A percentile compares a stretch with the other conserved stretches of the same genome.
Conservation (phyloP, 176 grass and related monocot species). For the Pontederia crassipes region DNA sequence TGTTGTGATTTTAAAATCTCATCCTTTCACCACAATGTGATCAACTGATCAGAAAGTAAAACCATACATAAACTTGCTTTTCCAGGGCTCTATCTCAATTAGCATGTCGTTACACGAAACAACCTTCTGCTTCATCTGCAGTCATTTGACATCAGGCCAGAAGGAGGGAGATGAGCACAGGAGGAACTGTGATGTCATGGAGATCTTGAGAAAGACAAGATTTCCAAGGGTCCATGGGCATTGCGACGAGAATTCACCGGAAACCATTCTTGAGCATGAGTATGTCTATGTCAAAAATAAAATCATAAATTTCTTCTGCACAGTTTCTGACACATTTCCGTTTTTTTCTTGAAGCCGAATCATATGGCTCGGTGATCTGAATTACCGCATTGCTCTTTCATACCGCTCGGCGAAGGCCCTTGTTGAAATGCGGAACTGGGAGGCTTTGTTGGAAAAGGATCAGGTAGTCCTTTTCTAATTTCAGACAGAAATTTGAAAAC, state of each 20-base stretch:
- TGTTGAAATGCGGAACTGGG: conserved; percentile 97
- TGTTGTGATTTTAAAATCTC: no score
- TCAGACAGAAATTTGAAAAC: neutral
- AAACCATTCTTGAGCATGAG: conserved; percentile 91
- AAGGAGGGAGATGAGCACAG: conserved; percentile 88
- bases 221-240: conserved; percentile 74
- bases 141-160: conserved; percentile 95
- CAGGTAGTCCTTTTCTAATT: conserved; percentile 43
- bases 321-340: neutral
- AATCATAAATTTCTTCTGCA: conserved; percentile 1
- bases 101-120: conserved; percentile 99
- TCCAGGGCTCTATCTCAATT: conserved; percentile 97
- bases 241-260: conserved; percentile 60
- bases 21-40: no score
- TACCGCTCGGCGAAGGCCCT: conserved; percentile 93
- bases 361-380: conserved; percentile 97
- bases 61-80: neutral
- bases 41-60: no score
- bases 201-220: conserved; percentile 85
- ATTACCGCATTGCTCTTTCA: conserved; percentile 95
- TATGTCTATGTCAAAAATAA: conserved; percentile 23
- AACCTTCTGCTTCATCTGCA: conserved; percentile 99
- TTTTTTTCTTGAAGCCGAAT: conserved; percentile 53
- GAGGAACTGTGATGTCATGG: conserved; percentile 80
- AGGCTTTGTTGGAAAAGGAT: conserved; percentile 97